A percentile compares a stretch with the other conserved stretches of the same genome.
These are phyloP conservation scores for Citrullus colocynthis DNA, from an alignment of 306 rosid genomes.

Conservation along the genomic window DNA sequence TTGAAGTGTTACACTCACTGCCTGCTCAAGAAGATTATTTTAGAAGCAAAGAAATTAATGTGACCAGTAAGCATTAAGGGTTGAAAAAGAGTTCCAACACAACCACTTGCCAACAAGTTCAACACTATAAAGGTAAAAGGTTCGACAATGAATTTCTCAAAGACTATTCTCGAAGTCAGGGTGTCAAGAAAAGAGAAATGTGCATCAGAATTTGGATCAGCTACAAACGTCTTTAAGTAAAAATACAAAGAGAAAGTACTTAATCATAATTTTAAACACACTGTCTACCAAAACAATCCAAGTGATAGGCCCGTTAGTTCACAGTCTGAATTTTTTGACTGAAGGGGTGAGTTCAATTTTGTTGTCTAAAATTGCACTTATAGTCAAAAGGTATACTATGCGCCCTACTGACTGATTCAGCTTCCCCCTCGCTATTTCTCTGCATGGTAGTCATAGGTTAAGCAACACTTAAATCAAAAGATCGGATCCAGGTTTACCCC, in stretches of 20 bases:
- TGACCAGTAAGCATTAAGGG: not conserved
- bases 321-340: not conserved
- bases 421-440: not conserved
- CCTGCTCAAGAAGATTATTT: conserved; percentile 43
- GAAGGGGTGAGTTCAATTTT: not conserved
- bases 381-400: not conserved
- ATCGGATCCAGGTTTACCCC: not conserved
- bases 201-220: not conserved
- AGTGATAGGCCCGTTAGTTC: not conserved
- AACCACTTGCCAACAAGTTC: not conserved
- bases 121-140: not conserved
- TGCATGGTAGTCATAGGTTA: not conserved
- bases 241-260: not conserved
- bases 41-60: not conserved
- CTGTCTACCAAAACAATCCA: not conserved
- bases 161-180: not conserved
- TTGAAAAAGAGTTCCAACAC: not conserved
- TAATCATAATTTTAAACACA: not conserved
- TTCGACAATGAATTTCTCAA: not conserved
- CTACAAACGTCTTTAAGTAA: not conserved
- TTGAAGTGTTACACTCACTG: conserved; percentile 79
- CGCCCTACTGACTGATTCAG: not conserved
- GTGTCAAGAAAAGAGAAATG: not conserved
- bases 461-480: not conserved
- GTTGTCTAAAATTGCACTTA: not conserved